Conservation (phyloP, 768 basidiomycete genomes). For the Nidularia sp. region DNA sequence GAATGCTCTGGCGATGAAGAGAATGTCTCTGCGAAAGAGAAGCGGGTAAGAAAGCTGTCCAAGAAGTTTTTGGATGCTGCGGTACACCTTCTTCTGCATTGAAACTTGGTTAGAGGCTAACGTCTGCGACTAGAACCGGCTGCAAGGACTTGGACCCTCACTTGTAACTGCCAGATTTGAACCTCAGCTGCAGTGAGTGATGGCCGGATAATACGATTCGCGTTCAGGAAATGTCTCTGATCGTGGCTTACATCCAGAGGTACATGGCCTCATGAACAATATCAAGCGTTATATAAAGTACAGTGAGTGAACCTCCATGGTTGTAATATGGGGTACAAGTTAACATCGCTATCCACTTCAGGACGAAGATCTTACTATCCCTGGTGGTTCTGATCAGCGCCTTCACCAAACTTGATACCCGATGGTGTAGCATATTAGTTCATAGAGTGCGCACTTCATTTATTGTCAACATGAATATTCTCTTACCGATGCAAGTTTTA, state of each 20-base stretch:
- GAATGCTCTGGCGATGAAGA: constrained; percentile 8
- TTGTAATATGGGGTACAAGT: background rate
- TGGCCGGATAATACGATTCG: no score
- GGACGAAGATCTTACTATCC: constrained; percentile 24
- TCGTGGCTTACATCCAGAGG: constrained; percentile 19
- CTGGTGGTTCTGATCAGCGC: constrained; percentile 32
- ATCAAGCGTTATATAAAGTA: constrained; percentile 22
- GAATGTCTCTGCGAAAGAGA: constrained; percentile 30
- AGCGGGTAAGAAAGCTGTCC: constrained; percentile 30
- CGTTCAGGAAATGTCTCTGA: no score
- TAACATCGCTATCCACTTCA: constrained; percentile 2
- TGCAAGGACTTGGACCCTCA: constrained; percentile 31
- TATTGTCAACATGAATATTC: background rate
- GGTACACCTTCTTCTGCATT: background rate
- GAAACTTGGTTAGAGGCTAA: background rate
- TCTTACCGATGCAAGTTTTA: constrained; percentile 5
- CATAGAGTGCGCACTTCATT: constrained; percentile 23
- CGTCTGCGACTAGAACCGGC: constrained; percentile 20
- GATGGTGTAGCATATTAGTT: constrained; percentile 40
- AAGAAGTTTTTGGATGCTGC: constrained; percentile 14
- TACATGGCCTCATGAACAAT: constrained; percentile 35
- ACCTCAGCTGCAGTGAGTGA: constrained; percentile 34
- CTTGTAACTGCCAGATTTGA: constrained; percentile 34
- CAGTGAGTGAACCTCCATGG: constrained; percentile 18
- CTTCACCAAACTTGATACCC: constrained; percentile 33